Evolutionary conservation across 2,329 filamentous ascomycete species (phyloP).

Genomic region (Colletotrichum horii): DNA sequence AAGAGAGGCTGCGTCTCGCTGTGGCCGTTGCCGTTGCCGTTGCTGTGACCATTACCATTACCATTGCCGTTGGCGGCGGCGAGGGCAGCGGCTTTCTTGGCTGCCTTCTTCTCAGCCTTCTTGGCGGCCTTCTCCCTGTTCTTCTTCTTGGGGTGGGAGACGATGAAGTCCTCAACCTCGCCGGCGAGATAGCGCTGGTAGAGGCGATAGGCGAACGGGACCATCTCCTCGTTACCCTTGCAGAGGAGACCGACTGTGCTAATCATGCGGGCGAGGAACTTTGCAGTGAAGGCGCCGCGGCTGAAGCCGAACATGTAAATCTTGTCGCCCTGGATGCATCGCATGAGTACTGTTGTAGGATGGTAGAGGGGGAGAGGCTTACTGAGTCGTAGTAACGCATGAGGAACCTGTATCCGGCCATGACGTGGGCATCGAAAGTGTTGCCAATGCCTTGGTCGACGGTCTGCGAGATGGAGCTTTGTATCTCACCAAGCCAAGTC

Average conservation of each 20-base stretch:
- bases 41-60: not conserved
- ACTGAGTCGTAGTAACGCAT: slow-evolving; percentile 58
- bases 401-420: slow-evolving; percentile 57
- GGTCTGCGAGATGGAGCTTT: slow-evolving; percentile 41
- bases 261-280: slow-evolving; percentile 57
- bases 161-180: slow-evolving; percentile 37
- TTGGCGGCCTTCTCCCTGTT: slow-evolving; percentile 20
- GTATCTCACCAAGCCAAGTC: slow-evolving; percentile 34
- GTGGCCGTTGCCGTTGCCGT: not conserved
- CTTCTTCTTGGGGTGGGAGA: slow-evolving; percentile 21
- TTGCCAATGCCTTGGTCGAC: slow-evolving; percentile 49
- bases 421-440: slow-evolving; percentile 56
- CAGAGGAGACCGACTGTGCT: slow-evolving; percentile 53
- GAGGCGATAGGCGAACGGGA: slow-evolving; percentile 52
- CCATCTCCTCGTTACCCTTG: slow-evolving; percentile 58
- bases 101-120: slow-evolving; percentile 15
- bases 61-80: not conserved
- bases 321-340: slow-evolving; percentile 41
- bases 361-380: slow-evolving; percentile 8
- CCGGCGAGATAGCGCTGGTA: slow-evolving; percentile 47
- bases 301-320: slow-evolving; percentile 62
- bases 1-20: not conserved
- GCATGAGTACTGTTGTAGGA: not conserved
- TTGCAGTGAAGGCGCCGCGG: slow-evolving; percentile 58
- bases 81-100: not conserved